phyloP scores from a whole-genome alignment of 83 land plant genomes.

The Picea abies region DNA sequence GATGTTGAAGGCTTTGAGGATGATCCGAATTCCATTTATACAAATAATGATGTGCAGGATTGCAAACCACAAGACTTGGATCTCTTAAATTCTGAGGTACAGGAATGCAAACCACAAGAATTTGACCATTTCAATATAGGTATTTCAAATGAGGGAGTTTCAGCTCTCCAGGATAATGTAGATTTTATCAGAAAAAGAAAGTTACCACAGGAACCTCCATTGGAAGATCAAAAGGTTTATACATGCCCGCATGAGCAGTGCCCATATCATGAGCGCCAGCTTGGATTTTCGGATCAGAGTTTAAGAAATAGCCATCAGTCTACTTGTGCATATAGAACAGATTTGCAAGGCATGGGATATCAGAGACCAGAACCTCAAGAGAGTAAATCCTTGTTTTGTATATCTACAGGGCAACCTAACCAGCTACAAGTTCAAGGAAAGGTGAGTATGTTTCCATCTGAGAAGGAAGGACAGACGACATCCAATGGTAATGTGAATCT shows the following conservation, averaged over 20 bases:
- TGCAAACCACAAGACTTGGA: constrained; percentile 15
- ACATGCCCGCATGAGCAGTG: constrained; percentile 11
- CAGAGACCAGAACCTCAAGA: constrained; percentile 8
- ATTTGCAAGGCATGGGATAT: constrained; percentile 8
- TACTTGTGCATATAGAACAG: constrained; percentile 10
- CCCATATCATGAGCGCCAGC: not conserved
- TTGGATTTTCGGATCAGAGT: constrained; percentile 11
- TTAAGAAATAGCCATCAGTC: constrained; percentile 12
- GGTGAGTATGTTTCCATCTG: not conserved
- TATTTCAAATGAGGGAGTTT: constrained; percentile 19
- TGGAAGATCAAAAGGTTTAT: constrained; percentile 21
- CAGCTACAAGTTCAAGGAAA: constrained; percentile 14
- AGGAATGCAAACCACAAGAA: constrained; percentile 11
- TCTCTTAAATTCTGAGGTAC: constrained; percentile 8
- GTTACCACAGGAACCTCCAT: not conserved
- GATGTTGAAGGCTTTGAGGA: constrained; percentile 27
- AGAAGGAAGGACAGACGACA: not conserved
- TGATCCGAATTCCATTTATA: constrained; percentile 13
- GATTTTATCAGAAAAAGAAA: constrained; percentile 4
- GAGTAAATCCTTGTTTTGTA: not conserved
- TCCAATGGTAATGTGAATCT: constrained; percentile 1
- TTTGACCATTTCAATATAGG: constrained; percentile 9
- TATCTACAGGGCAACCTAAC: not conserved
- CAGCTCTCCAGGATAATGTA: constrained; percentile 10
- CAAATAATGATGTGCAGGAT: constrained; percentile 23